These are phyloP conservation scores for Plantago coronopus DNA, from an alignment of 305 asterid species.

Conservation along the genomic window DNA sequence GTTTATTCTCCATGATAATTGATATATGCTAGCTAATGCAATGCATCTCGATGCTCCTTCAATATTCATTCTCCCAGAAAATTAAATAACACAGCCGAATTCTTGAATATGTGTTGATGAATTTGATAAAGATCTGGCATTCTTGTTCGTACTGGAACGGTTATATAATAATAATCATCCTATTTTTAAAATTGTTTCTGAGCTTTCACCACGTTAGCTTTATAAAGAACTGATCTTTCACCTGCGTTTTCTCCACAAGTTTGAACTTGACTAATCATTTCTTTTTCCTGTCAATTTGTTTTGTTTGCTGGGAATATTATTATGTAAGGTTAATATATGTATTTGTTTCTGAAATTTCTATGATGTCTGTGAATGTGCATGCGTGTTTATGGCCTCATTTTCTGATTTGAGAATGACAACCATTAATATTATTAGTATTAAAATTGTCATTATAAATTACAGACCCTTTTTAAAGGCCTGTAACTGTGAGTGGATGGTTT, in stretches of 20 bases:
- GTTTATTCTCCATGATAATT: background rate
- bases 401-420: slow-evolving; percentile 5
- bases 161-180: background rate
- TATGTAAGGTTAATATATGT: too few relatives aligned
- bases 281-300: background rate
- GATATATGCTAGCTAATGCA: too few relatives aligned
- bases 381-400: slow-evolving; percentile 14
- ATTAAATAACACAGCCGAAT: background rate
- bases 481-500: slow-evolving; percentile 12
- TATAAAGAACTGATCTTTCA: background rate
- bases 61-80: too few relatives aligned
- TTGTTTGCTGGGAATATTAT: background rate
- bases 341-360: background rate
- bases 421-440: background rate
- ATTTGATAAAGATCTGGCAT: background rate
- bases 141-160: background rate
- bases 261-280: background rate
- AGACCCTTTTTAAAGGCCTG: background rate
- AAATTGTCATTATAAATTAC: background rate
- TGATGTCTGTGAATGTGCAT: slow-evolving; percentile 12
- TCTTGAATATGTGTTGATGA: background rate
- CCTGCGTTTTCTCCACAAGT: background rate
- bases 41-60: too few relatives aligned
- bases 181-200: background rate
- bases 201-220: background rate